These are phyloP conservation scores for Dipsacomyces acuminosporus DNA, from an alignment of 371 early-diverging fungal genomes.

Conservation along the genomic window DNA sequence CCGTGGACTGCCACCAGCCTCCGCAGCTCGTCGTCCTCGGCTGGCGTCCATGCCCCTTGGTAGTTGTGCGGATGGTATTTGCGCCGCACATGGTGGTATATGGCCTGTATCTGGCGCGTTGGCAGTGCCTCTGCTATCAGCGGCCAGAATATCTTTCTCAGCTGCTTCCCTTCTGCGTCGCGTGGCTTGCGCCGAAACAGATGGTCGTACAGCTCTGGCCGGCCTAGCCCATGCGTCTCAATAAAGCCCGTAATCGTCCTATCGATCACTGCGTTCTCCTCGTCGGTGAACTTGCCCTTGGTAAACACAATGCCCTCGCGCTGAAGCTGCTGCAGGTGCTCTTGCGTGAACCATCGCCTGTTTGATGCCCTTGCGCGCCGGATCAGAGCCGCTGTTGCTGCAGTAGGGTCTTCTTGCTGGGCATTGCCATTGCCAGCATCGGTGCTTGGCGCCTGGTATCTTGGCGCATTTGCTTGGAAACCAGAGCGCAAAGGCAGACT, in stretches of 20 bases:
- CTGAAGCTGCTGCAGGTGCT: constrained; percentile 29
- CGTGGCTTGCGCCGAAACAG: constrained; percentile 32
- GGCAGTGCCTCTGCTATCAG: constrained; percentile 39
- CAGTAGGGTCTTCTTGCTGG: background rate
- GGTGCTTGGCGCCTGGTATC: background rate
- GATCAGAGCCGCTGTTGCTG: background rate
- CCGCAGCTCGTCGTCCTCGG: constrained; percentile 36
- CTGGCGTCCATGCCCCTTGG: constrained; percentile 43
- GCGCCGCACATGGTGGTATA: constrained; percentile 45
- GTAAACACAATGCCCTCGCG: constrained; percentile 33
- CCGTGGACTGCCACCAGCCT: constrained; percentile 38
- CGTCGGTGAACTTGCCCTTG: constrained; percentile 43
- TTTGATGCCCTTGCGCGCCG: background rate
- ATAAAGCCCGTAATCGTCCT: constrained; percentile 17
- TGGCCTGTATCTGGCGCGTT: constrained; percentile 40
- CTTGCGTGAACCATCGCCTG: constrained; percentile 37
- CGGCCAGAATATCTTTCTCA: constrained; percentile 39
- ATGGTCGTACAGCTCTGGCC: constrained; percentile 27
- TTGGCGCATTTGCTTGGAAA: background rate
- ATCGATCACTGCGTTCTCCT: constrained; percentile 33
- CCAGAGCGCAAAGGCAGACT: background rate
- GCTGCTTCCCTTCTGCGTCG: constrained; percentile 16
- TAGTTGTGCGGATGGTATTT: constrained; percentile 44
- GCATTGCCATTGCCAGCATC: no score
- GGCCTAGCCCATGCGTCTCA: constrained; percentile 17